phyloP scores from a whole-genome alignment of 1,284 basidiomycete species.

The Marasmius tenuissimus region DNA sequence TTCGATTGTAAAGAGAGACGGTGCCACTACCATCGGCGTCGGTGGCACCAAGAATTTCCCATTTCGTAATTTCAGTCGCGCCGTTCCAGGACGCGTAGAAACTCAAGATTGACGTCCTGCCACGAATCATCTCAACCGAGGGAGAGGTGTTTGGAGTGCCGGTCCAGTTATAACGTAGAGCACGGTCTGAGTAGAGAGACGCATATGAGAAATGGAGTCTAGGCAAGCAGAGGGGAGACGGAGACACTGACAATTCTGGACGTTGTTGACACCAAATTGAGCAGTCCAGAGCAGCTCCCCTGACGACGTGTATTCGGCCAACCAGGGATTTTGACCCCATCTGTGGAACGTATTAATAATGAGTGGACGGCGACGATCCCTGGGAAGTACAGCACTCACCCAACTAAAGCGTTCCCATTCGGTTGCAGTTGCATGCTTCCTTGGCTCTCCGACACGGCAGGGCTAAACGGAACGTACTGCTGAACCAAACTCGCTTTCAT shows the following conservation, averaged over 20 bases:
- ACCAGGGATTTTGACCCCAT: conserved; percentile 13
- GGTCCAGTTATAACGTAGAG: conserved; percentile 11
- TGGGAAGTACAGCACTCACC: conserved; percentile 2
- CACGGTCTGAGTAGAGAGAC: conserved; percentile 1
- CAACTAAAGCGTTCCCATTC: conserved; percentile 11
- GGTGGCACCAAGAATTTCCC: conserved; percentile 8
- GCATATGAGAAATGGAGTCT: background rate
- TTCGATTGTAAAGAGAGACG: conserved; percentile 7
- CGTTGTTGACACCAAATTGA: conserved; percentile 7
- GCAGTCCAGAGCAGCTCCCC: conserved; percentile 10
- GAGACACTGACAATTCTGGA: conserved; percentile 3
- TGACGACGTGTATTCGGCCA: conserved; percentile 4
- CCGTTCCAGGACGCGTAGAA: conserved; percentile 12
- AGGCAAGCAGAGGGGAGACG: background rate
- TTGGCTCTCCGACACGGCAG: conserved; percentile 9
- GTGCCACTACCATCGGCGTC: background rate
- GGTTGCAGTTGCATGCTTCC: conserved; percentile 10
- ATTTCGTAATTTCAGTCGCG: conserved; percentile 3
- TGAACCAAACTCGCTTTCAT: conserved; percentile 8
- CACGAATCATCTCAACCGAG: background rate
- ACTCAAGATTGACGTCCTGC: background rate
- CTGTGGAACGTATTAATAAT: background rate
- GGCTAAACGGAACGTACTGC: conserved; percentile 5
- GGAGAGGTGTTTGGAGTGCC: conserved; percentile 7
- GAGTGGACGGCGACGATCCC: background rate